These are phyloP conservation scores for Themeda triandra DNA, from an alignment of 176 grass and related monocot genomes.

Conservation along the genomic window DNA sequence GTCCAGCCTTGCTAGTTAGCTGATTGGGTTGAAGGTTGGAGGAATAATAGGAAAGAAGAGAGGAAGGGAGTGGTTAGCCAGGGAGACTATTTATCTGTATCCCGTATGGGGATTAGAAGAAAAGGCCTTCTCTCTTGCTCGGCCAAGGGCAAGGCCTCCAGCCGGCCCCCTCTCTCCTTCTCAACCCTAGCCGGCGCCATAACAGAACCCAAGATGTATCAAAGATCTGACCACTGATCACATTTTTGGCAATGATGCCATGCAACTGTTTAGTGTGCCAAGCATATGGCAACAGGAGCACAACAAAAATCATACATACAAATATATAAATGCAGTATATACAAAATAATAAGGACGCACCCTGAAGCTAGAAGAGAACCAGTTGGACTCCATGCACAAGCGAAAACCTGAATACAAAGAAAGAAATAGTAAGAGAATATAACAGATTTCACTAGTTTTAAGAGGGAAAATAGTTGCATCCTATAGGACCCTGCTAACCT, in stretches of 20 bases:
- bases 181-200: too few relatives aligned
- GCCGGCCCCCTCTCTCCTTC: too few relatives aligned
- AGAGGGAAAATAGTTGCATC: not conserved
- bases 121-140: too few relatives aligned
- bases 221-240: not conserved
- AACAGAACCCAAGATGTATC: not conserved
- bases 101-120: too few relatives aligned
- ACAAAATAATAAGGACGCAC: conserved; percentile 35
- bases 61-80: too few relatives aligned
- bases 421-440: conserved; percentile 17
- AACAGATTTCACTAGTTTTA: conserved; percentile 8
- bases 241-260: not conserved
- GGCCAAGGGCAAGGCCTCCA: too few relatives aligned
- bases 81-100: too few relatives aligned
- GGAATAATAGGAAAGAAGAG: too few relatives aligned
- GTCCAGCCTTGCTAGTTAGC: too few relatives aligned
- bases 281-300: not conserved
- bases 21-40: too few relatives aligned
- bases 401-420: conserved; percentile 71
- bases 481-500: conserved; percentile 46
- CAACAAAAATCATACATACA: not conserved
- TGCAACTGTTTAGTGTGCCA: not conserved
- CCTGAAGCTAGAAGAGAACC: conserved; percentile 98
- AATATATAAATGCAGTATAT: conserved; percentile 12
- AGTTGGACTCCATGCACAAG: conserved; percentile 98